phyloP scores from a whole-genome alignment of 1,139 yeast genomes.

The Sugiyamaella novakii region DNA sequence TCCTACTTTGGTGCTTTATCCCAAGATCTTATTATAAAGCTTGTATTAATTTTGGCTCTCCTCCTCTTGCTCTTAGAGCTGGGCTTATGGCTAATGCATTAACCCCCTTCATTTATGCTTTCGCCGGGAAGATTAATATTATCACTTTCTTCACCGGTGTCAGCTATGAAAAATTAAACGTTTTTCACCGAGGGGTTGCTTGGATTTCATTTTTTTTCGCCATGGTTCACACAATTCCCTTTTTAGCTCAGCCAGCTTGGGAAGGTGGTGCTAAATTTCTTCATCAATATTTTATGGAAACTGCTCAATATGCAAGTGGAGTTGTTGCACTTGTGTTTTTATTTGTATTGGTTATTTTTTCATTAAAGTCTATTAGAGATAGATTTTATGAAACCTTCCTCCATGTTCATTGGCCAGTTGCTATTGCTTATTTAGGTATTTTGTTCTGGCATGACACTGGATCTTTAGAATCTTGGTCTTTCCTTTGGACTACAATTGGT shows the following conservation, averaged over 20 bases:
- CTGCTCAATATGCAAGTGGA: constrained; percentile 39
- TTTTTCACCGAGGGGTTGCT: constrained; percentile 60
- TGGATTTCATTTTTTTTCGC: constrained; percentile 54
- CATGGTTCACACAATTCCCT: constrained; percentile 58
- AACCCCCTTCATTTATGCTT: constrained; percentile 56
- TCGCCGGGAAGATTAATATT: constrained; percentile 67
- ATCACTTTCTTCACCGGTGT: constrained; percentile 60
- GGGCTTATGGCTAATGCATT: constrained; percentile 59
- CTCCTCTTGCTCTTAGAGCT: constrained; percentile 64
- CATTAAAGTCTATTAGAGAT: constrained; percentile 51
- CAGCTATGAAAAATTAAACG: constrained; percentile 61
- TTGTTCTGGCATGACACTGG: constrained; percentile 54
- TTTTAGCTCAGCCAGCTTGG: constrained; percentile 48
- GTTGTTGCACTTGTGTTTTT: constrained; percentile 52
- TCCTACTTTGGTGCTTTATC: constrained; percentile 49
- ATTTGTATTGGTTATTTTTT: constrained; percentile 50
- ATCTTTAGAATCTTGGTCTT: constrained; percentile 48
- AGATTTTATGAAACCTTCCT: constrained; percentile 55
- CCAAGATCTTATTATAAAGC: constrained; percentile 61
- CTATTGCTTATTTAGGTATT: constrained; percentile 56
- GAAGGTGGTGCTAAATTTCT: constrained; percentile 53
- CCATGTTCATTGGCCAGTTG: constrained; percentile 62
- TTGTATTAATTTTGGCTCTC: constrained; percentile 61
- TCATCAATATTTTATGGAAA: constrained; percentile 7
- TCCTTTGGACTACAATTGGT: constrained; percentile 59